These are phyloP conservation scores for Striga asiatica DNA, from an alignment of 257 asterid genomes.

Conservation along the genomic window DNA sequence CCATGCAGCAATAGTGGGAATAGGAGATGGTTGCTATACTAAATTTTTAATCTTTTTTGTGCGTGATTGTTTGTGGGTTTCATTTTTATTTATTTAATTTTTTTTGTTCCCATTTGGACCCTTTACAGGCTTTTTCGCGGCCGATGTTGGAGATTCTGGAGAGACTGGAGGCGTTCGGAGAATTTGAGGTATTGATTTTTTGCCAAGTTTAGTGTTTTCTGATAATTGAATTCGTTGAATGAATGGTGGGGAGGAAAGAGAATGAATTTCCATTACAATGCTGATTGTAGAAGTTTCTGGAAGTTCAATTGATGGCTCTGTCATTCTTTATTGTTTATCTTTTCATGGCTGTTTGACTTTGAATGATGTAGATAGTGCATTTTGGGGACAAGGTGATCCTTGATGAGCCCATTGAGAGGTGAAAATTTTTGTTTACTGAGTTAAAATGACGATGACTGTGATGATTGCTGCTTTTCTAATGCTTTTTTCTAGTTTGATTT, in stretches of 20 bases:
- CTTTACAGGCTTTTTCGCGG: constrained; percentile 50
- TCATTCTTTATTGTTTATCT: neutral
- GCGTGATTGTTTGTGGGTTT: constrained; percentile 2
- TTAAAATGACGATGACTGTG: neutral
- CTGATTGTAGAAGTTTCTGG: neutral
- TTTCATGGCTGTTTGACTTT: neutral
- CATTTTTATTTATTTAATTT: neutral
- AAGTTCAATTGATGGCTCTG: neutral
- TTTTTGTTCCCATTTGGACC: neutral
- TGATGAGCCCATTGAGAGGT: constrained; percentile 91
- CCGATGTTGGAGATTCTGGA: constrained; percentile 93
- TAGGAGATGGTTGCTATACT: too few species aligned
- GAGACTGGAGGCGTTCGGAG: constrained; percentile 80
- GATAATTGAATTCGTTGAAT: neutral
- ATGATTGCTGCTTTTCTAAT: neutral
- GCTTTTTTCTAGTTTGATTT: neutral
- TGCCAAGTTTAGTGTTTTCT: neutral
- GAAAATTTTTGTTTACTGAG: neutral
- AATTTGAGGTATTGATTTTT: constrained; percentile 55
- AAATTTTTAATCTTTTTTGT: too few species aligned
- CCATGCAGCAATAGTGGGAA: constrained; percentile 25
- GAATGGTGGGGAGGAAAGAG: neutral
- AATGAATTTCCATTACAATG: too few species aligned
- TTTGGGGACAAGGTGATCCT: constrained; percentile 84
- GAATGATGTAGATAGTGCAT: constrained; percentile 53